phyloP scores from a whole-genome alignment of 805 yeast species.

The Spathaspora hagerdaliae region DNA sequence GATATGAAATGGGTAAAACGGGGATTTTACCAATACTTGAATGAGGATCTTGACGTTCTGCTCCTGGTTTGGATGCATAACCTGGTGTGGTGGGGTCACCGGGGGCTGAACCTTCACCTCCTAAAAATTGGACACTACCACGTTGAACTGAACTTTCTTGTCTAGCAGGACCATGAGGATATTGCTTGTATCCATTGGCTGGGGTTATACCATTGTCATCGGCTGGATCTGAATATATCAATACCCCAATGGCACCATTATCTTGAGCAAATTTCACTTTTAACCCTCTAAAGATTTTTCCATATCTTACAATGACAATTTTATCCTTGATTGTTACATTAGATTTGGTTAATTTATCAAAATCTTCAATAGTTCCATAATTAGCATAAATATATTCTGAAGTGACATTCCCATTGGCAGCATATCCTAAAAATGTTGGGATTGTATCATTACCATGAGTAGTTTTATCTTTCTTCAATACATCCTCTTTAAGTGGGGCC shows the following conservation, averaged over 20 bases:
- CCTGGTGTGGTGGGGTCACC: slow-evolving; percentile 83
- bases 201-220: slow-evolving; percentile 58
- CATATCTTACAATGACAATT: slow-evolving; percentile 56
- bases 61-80: slow-evolving; percentile 50
- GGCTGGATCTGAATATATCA: slow-evolving; percentile 53
- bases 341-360: slow-evolving; percentile 32
- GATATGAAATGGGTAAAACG: slow-evolving; percentile 40
- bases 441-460: slow-evolving; percentile 32
- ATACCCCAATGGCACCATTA: slow-evolving; percentile 59
- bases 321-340: slow-evolving; percentile 48
- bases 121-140: slow-evolving; percentile 55
- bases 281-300: slow-evolving; percentile 48
- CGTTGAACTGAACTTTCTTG: slow-evolving; percentile 58
- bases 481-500: slow-evolving; percentile 51
- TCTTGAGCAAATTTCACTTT: slow-evolving; percentile 60
- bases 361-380: slow-evolving; percentile 58
- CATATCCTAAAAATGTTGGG: slow-evolving; percentile 60
- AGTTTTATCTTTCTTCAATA: slow-evolving; percentile 36
- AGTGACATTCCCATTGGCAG: slow-evolving; percentile 59
- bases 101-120: slow-evolving; percentile 48
- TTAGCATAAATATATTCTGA: slow-evolving; percentile 56
- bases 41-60: slow-evolving; percentile 30
- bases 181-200: slow-evolving; percentile 51
- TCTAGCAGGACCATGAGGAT: slow-evolving; percentile 64
- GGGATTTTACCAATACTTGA: slow-evolving; percentile 36